phyloP scores from a whole-genome alignment of 2,329 filamentous ascomycete genomes.

The Neopestalotiopsis rosae region DNA sequence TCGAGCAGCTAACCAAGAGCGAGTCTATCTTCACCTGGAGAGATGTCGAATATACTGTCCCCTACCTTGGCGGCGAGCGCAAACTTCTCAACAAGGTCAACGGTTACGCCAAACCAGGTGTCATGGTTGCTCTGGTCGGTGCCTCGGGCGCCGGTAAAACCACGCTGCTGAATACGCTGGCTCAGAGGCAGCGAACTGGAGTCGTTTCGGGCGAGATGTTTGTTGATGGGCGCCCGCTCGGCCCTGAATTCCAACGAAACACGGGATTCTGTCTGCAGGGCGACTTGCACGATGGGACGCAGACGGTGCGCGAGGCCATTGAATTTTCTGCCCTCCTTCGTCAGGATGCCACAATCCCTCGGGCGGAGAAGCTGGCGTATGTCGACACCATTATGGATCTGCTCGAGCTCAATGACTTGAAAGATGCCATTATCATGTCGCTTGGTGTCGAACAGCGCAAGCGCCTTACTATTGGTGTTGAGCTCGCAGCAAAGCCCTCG shows the following conservation, averaged over 20 bases:
- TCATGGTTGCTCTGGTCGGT: constrained; percentile 82
- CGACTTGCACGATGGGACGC: constrained; percentile 70
- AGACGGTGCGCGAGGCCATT: constrained; percentile 70
- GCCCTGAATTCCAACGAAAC: constrained; percentile 79
- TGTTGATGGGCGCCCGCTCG: constrained; percentile 73
- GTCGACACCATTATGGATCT: constrained; percentile 72
- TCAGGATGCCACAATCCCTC: constrained; percentile 62
- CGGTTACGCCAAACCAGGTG: constrained; percentile 80
- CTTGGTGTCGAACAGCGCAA: constrained; percentile 65
- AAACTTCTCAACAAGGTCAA: constrained; percentile 71
- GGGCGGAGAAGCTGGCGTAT: constrained; percentile 69
- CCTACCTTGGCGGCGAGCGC: constrained; percentile 65
- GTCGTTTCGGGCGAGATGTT: constrained; percentile 78
- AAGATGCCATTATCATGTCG: constrained; percentile 66
- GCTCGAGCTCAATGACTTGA: constrained; percentile 69
- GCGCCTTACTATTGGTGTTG: constrained; percentile 60
- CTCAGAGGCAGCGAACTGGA: constrained; percentile 43
- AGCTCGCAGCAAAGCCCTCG: constrained; percentile 62
- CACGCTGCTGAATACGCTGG: constrained; percentile 29
- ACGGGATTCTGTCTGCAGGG: constrained; percentile 73
- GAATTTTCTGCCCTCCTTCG: constrained; percentile 70
- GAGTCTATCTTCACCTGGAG: constrained; percentile 75
- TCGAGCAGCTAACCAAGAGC: constrained; percentile 53
- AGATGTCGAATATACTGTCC: constrained; percentile 75
- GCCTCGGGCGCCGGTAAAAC: constrained; percentile 62